These are phyloP conservation scores for Aristolochia californica DNA, from an alignment of 164 flowering plant species.

Conservation along the genomic window DNA sequence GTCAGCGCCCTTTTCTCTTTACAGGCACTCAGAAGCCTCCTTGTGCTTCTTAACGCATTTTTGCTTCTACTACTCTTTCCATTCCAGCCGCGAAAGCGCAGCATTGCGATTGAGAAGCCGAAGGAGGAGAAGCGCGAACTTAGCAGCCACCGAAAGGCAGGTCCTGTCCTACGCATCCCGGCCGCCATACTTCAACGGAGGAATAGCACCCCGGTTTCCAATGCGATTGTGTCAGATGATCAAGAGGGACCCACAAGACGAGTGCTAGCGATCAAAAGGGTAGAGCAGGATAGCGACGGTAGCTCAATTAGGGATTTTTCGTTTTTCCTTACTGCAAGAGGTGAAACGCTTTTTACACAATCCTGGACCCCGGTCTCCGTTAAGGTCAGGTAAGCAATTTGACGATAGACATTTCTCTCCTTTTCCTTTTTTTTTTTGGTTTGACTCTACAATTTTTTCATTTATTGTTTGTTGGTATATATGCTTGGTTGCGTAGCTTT, in stretches of 20 bases:
- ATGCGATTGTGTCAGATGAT: slow-evolving; percentile 14
- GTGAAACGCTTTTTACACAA: slow-evolving; percentile 58
- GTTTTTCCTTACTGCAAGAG: slow-evolving; percentile 34
- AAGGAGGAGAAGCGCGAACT: slow-evolving; percentile 14
- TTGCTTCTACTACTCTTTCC: slow-evolving; percentile 35
- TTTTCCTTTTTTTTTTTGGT: not conserved
- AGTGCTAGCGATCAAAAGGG: slow-evolving; percentile 40
- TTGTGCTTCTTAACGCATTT: slow-evolving; percentile 26
- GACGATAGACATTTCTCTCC: not conserved
- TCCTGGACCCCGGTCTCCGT: slow-evolving; percentile 49
- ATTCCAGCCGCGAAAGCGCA: slow-evolving; percentile 23
- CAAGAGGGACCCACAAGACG: slow-evolving; percentile 41
- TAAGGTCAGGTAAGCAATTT: slow-evolving; percentile 27
- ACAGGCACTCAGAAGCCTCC: slow-evolving; percentile 26
- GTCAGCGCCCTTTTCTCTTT: slow-evolving; percentile 46
- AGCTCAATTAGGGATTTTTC: slow-evolving; percentile 28
- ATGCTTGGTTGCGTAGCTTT: not conserved
- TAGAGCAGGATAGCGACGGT: slow-evolving; percentile 22
- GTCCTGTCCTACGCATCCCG: slow-evolving; percentile 25
- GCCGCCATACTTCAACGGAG: slow-evolving; percentile 15
- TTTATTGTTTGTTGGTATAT: not conserved
- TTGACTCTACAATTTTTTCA: not conserved
- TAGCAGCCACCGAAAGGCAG: slow-evolving; percentile 9
- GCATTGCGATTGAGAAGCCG: slow-evolving; percentile 12
- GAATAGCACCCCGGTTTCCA: slow-evolving; percentile 11